Evolutionary conservation across 2,329 filamentous ascomycete species (phyloP).

Genomic region (Ophiosphaerella narmari): DNA sequence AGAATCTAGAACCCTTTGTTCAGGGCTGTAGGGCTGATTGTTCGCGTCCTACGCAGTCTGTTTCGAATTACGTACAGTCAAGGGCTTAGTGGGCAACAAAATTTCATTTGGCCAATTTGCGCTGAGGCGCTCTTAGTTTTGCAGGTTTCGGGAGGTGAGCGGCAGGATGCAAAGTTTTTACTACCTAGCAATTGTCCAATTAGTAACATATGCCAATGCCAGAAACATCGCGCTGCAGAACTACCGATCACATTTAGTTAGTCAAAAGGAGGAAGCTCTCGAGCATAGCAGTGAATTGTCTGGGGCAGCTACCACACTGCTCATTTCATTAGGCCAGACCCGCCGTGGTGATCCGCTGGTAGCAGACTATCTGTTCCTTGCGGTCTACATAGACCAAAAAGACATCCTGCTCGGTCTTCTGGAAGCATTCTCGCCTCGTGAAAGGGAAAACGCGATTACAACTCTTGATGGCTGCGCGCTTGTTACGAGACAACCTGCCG

Average conservation of each 20-base stretch:
- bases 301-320: slow-evolving; percentile 45
- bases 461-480: slow-evolving; percentile 16
- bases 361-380: slow-evolving; percentile 46
- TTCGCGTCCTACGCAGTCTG: too few relatives aligned
- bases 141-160: slow-evolving; percentile 3
- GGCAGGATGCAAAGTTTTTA: slow-evolving; percentile 15
- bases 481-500: slow-evolving; percentile 10
- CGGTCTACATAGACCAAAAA: slow-evolving; percentile 43
- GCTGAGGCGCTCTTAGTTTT: too few relatives aligned
- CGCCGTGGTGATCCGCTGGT: slow-evolving; percentile 32
- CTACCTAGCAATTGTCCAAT: slow-evolving; percentile 23
- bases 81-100: too few relatives aligned
- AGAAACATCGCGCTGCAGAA: slow-evolving; percentile 11
- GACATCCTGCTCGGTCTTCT: slow-evolving; percentile 23
- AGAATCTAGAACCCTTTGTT: too few relatives aligned
- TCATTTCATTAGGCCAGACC: slow-evolving; percentile 48
- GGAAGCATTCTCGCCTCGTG: slow-evolving; percentile 9
- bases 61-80: too few relatives aligned
- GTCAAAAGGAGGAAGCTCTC: slow-evolving; percentile 34
- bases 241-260: slow-evolving; percentile 15
- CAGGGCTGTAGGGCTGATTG: too few relatives aligned
- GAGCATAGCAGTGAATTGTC: slow-evolving; percentile 44
- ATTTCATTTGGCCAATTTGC: too few relatives aligned
- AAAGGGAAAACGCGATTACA: slow-evolving; percentile 16
- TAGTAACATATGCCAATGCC: slow-evolving; percentile 20